Evolutionary conservation across 352 stramenopile genomes (phyloP).

Genomic region (Phytophthora melonis): DNA sequence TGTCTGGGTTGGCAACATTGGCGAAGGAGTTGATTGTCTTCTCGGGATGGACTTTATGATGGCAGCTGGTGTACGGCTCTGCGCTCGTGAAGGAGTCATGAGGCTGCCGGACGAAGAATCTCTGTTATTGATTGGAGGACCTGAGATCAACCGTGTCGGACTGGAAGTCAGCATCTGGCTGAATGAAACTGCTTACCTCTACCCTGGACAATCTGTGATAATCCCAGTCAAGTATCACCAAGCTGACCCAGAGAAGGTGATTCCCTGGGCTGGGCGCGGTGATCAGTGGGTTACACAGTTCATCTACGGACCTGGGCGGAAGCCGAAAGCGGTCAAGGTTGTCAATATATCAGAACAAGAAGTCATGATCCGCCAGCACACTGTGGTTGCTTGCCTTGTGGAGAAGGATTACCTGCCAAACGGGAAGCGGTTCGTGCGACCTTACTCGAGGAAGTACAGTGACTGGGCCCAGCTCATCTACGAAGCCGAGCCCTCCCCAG

Average conservation of each 20-base stretch:
- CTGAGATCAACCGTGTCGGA: background rate
- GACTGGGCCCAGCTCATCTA: background rate
- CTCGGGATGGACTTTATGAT: constrained; percentile 47
- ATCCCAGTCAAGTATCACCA: background rate
- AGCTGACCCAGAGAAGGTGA: background rate
- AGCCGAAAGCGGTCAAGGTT: background rate
- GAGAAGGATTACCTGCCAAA: background rate
- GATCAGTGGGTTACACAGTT: background rate
- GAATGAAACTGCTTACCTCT: background rate
- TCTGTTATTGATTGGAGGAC: background rate
- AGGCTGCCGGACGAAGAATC: constrained; percentile 18
- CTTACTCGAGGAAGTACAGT: background rate
- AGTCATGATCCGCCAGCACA: background rate
- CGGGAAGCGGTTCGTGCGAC: background rate
- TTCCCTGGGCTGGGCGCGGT: background rate
- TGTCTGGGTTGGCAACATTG: constrained; percentile 40
- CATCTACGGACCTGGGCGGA: background rate
- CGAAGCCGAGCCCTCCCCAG: background rate
- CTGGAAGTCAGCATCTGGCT: background rate
- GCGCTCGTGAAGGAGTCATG: too few relatives aligned
- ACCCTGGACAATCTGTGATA: background rate
- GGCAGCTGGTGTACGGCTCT: constrained; percentile 23
- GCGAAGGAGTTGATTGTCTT: constrained; percentile 32
- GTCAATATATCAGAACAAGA: background rate
- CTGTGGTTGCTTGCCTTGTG: background rate